Evolutionary conservation across 495 filamentous ascomycete genomes (phyloP).

Genomic region (Aspergillus nidulans): DNA sequence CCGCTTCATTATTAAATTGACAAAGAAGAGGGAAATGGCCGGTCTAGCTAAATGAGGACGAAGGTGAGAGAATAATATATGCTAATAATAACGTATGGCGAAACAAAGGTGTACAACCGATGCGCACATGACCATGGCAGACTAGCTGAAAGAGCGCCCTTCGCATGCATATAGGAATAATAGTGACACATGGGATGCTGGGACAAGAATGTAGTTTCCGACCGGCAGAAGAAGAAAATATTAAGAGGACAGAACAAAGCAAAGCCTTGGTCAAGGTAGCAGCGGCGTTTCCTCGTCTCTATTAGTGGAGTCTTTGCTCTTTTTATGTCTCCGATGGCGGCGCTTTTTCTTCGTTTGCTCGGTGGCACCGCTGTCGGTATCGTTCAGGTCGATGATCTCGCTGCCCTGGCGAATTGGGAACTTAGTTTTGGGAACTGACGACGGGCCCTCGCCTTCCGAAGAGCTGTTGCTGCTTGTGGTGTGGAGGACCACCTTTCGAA

Average conservation of each 20-base stretch:
- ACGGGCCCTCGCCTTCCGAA: constrained; percentile 29
- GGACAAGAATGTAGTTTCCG: constrained; percentile 6
- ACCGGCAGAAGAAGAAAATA: constrained; percentile 17
- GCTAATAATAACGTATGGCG: neutral
- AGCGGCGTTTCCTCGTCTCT: constrained; percentile 23
- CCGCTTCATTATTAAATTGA: neutral
- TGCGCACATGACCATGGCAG: neutral
- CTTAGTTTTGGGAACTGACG: constrained; percentile 5
- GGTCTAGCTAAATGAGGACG: neutral
- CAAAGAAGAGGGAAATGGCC: neutral
- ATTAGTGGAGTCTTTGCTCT: neutral
- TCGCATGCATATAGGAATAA: neutral
- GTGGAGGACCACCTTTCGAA: constrained; percentile 82
- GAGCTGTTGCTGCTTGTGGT: constrained; percentile 57
- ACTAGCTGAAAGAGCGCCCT: neutral
- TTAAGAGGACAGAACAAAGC: neutral
- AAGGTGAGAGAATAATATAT: neutral
- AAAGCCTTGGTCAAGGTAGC: neutral
- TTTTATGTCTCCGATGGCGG: constrained; percentile 27
- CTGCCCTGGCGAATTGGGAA: constrained; percentile 18
- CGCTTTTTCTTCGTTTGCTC: constrained; percentile 26
- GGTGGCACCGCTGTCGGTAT: constrained; percentile 5
- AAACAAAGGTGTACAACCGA: neutral
- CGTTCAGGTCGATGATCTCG: constrained; percentile 10
- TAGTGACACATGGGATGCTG: neutral